Percentiles rank a stretch among this genome's conserved stretches.
Conservation (phyloP, 2,329 filamentous ascomycete genomes). For the Neobulgaria alba region DNA sequence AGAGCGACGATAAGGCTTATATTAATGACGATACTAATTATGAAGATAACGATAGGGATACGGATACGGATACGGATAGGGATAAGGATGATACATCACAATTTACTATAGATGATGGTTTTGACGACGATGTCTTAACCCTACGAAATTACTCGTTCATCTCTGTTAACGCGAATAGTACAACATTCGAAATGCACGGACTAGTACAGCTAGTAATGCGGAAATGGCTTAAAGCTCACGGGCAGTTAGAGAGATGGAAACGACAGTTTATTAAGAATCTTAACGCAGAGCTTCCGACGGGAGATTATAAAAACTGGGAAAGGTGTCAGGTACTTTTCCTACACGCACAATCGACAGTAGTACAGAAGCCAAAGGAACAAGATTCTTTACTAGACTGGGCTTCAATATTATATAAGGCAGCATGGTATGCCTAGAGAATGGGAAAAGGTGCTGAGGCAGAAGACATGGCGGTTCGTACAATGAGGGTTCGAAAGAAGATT, state of each 20-base stretch:
- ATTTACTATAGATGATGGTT: slow-evolving; percentile 3
- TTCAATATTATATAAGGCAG: background rate
- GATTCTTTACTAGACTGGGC: background rate
- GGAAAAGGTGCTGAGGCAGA: background rate
- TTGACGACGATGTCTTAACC: slow-evolving; percentile 29
- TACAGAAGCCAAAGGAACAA: background rate
- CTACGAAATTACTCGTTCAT: slow-evolving; percentile 34
- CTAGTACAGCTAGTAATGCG: background rate
- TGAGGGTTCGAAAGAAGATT: background rate
- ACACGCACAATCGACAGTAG: background rate
- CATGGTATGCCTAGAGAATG: background rate
- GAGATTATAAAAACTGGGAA: background rate
- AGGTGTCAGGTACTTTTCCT: background rate
- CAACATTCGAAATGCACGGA: slow-evolving; percentile 4
- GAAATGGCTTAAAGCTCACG: background rate
- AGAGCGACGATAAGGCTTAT: slow-evolving; percentile 1
- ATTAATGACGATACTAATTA: slow-evolving; percentile 16
- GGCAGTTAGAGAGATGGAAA: background rate
- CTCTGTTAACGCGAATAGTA: slow-evolving; percentile 1
- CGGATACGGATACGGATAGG: too few species aligned
- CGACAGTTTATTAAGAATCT: background rate
- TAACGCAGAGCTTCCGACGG: background rate
- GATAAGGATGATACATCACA: too few species aligned
- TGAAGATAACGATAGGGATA: too few species aligned
- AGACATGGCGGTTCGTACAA: background rate